Evolutionary conservation across 352 stramenopile genomes (phyloP).

Genomic region (Pythium grandisporangium): DNA sequence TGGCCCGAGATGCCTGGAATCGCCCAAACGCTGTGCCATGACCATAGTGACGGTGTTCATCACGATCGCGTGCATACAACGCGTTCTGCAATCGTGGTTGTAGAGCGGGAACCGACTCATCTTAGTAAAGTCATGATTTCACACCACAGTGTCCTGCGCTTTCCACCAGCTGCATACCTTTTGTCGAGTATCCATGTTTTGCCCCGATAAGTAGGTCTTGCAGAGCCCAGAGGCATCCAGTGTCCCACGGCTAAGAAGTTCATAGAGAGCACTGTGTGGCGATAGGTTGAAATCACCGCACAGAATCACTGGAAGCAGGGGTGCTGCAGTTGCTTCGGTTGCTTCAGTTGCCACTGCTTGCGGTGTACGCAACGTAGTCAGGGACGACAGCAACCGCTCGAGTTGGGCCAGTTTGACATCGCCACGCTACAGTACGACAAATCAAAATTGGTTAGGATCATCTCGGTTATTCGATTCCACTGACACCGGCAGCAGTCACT

Average conservation of each 20-base stretch:
- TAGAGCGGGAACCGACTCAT: no score
- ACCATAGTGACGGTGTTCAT: constrained; percentile 10
- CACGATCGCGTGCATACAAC: constrained; percentile 11
- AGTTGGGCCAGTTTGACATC: constrained; percentile 62
- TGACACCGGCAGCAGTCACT: no score
- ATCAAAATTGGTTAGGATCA: background rate
- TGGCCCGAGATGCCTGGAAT: constrained; percentile 4
- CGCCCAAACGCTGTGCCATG: constrained; percentile 14
- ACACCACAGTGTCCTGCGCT: no score
- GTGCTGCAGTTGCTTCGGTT: background rate
- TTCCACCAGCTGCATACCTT: constrained; percentile 5
- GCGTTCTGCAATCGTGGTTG: no score
- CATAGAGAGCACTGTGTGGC: constrained; percentile 54
- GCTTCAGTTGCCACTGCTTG: no score
- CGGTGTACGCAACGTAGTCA: constrained; percentile 22
- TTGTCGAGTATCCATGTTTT: constrained; percentile 20
- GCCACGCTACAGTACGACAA: constrained; percentile 25
- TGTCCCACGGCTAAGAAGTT: constrained; percentile 35
- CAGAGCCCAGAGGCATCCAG: constrained; percentile 34
- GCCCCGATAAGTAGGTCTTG: constrained; percentile 34
- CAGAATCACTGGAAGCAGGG: constrained; percentile 28
- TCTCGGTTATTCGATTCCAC: background rate
- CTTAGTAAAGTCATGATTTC: no score
- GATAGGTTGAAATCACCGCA: constrained; percentile 65
- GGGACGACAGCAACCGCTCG: constrained; percentile 26